Evolutionary conservation across 768 basidiomycete genomes (phyloP).

Genomic region (Mycena kentingensis): DNA sequence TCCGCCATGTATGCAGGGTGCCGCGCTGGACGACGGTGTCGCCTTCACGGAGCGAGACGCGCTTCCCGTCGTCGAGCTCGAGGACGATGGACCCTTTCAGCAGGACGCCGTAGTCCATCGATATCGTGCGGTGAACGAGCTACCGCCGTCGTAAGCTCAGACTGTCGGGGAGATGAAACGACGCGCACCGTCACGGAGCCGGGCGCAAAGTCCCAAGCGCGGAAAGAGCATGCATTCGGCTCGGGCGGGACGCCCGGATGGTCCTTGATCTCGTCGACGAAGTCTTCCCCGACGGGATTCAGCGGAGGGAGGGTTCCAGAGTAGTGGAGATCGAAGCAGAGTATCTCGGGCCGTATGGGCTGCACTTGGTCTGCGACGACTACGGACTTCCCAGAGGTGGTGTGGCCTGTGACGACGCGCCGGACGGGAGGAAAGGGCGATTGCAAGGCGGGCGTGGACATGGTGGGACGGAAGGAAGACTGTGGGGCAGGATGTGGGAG

Average conservation of each 20-base stretch:
- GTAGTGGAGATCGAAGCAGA: background rate
- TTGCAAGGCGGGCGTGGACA: background rate
- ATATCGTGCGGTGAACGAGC: background rate
- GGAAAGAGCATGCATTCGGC: background rate
- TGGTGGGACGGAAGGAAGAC: background rate
- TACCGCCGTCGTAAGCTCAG: background rate
- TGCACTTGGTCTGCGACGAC: background rate
- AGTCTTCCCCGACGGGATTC: background rate
- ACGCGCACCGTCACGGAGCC: background rate
- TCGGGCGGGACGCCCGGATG: background rate
- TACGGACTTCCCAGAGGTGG: background rate
- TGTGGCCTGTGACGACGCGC: background rate
- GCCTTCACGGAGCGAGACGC: background rate
- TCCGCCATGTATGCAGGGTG: background rate
- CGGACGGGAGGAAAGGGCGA: background rate
- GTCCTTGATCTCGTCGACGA: background rate
- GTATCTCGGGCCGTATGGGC: background rate
- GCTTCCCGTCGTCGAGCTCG: background rate
- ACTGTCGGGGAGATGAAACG: background rate
- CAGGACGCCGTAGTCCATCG: background rate
- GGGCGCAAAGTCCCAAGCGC: background rate
- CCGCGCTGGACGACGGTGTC: background rate
- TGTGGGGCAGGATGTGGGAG: background rate
- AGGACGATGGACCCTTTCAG: background rate
- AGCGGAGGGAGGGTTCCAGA: background rate